Evolutionary conservation across 805 yeast genomes (phyloP).

Genomic region (Teunomyces panamensis): DNA sequence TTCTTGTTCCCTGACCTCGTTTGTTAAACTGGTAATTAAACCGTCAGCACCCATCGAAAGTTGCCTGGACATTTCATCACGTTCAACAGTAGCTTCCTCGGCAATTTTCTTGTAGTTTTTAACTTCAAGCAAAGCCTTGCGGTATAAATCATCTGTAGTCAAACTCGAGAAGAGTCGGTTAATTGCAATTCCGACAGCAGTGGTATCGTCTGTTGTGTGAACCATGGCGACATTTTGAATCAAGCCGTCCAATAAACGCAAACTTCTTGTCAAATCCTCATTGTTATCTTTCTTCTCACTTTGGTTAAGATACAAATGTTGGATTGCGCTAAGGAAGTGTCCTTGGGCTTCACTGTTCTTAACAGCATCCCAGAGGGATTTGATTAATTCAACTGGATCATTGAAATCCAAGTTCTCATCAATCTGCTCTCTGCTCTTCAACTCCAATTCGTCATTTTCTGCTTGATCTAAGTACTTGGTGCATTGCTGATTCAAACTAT

Average conservation of each 20-base stretch:
- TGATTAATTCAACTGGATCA: slow-evolving; percentile 68
- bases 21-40: slow-evolving; percentile 54
- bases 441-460: slow-evolving; percentile 53
- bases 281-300: slow-evolving; percentile 46
- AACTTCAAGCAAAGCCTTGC: slow-evolving; percentile 50
- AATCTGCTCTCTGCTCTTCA: slow-evolving; percentile 30
- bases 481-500: slow-evolving; percentile 63
- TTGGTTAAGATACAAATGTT: slow-evolving; percentile 59
- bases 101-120: slow-evolving; percentile 20
- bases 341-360: slow-evolving; percentile 59
- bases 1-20: slow-evolving; percentile 63
- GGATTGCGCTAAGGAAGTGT: slow-evolving; percentile 58
- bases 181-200: slow-evolving; percentile 69
- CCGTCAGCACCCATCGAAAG: slow-evolving; percentile 77
- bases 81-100: slow-evolving; percentile 27
- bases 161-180: slow-evolving; percentile 68
- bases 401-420: slow-evolving; percentile 54
- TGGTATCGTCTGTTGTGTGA: slow-evolving; percentile 45
- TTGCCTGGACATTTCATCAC: slow-evolving; percentile 62
- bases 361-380: slow-evolving; percentile 56
- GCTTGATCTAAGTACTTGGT: slow-evolving; percentile 56
- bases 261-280: slow-evolving; percentile 48
- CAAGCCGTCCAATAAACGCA: slow-evolving; percentile 62
- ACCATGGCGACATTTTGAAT: slow-evolving; percentile 59
- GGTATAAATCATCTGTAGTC: slow-evolving; percentile 83